phyloP scores from a whole-genome alignment of 2,329 filamentous ascomycete genomes.

The Truncatella angustata region DNA sequence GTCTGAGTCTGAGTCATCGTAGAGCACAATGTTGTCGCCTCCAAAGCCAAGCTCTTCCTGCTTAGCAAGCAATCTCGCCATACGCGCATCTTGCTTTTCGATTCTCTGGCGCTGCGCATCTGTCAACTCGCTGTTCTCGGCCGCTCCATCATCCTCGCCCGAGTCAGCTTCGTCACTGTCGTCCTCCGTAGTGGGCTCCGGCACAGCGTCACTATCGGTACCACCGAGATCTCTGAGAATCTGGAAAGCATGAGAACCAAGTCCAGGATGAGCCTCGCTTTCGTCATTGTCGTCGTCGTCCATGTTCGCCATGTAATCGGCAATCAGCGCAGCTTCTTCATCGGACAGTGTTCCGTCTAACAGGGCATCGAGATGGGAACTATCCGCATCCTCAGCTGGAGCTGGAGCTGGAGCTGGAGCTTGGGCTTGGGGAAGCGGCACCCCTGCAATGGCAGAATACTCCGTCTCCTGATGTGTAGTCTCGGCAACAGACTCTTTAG shows the following conservation, averaged over 20 bases:
- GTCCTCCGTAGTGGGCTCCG: slow-evolving; percentile 25
- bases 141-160: slow-evolving; percentile 39
- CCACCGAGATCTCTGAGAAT: slow-evolving; percentile 41
- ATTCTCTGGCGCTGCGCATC: slow-evolving; percentile 26
- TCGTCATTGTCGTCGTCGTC: slow-evolving; percentile 27
- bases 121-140: background rate
- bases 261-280: slow-evolving; percentile 13
- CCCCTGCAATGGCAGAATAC: background rate
- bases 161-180: slow-evolving; percentile 36
- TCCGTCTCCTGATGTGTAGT: background rate
- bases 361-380: slow-evolving; percentile 4
- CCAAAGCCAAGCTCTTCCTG: slow-evolving; percentile 63
- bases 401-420: background rate
- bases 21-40: slow-evolving; percentile 56
- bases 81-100: slow-evolving; percentile 55
- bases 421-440: background rate
- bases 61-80: slow-evolving; percentile 60
- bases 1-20: slow-evolving; percentile 44
- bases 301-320: slow-evolving; percentile 72
- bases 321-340: slow-evolving; percentile 56
- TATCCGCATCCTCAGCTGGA: background rate
- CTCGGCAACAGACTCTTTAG: background rate
- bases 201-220: slow-evolving; percentile 37
- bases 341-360: slow-evolving; percentile 17
- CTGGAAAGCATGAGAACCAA: slow-evolving; percentile 25